Evolutionary conservation across 768 basidiomycete species (phyloP).

Genomic region (Tylopilus balloui): DNA sequence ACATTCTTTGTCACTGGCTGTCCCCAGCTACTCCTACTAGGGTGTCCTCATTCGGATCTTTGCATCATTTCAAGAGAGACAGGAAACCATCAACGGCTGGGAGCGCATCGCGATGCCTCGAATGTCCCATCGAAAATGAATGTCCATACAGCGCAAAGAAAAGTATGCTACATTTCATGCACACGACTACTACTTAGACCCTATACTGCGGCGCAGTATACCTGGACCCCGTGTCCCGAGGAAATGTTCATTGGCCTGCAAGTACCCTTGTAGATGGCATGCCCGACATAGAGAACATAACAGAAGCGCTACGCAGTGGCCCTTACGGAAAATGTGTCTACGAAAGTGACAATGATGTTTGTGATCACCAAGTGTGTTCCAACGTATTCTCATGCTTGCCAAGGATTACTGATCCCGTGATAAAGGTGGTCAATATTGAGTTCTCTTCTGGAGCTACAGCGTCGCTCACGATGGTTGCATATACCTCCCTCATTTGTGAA

Average conservation of each 20-base stretch:
- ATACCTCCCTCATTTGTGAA: conserved; percentile 71
- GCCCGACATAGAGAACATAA: conserved; percentile 84
- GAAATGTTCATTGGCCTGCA: conserved; percentile 57
- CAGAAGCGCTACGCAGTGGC: conserved; percentile 60
- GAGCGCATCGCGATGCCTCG: conserved; percentile 64
- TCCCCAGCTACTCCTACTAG: conserved; percentile 57
- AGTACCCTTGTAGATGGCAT: conserved; percentile 69
- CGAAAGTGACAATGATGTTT: conserved; percentile 80
- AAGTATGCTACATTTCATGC: conserved; percentile 40
- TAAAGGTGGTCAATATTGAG: conserved; percentile 78
- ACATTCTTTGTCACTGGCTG: conserved; percentile 76
- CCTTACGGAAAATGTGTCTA: conserved; percentile 85
- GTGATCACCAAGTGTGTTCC: conserved; percentile 66
- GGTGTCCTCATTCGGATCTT: conserved; percentile 83
- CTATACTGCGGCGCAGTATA: conserved; percentile 52
- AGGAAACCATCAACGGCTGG: conserved; percentile 69
- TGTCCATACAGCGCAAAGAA: conserved; percentile 88
- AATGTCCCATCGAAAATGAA: conserved; percentile 65
- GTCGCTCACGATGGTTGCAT: conserved; percentile 88
- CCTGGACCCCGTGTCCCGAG: conserved; percentile 60
- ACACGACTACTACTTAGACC: neutral
- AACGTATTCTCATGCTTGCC: neutral
- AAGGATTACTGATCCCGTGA: neutral
- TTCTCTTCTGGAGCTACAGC: conserved; percentile 78
- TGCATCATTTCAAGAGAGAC: conserved; percentile 74